Conservation (phyloP, 345 rosid genomes). For the Citrus australasica region DNA sequence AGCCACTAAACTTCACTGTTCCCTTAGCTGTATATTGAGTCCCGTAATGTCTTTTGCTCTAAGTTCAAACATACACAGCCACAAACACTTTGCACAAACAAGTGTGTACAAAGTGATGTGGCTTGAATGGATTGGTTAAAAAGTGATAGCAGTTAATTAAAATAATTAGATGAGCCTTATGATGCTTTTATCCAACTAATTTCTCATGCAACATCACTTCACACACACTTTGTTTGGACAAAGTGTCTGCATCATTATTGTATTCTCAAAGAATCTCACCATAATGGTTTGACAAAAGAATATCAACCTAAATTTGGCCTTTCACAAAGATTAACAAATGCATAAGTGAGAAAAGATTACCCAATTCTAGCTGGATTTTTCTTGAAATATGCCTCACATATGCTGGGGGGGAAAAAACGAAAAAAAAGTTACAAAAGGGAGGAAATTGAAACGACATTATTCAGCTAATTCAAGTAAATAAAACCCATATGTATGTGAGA, state of each 20-base stretch:
- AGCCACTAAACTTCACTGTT: not conserved
- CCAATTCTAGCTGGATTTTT: conserved; percentile 77
- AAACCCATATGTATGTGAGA: not conserved
- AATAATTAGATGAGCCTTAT: no score
- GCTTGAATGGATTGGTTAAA: no score
- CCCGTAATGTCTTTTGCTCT: not conserved
- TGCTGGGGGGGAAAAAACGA: conserved; percentile 41
- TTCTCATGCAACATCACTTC: no score
- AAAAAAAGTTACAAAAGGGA: conserved; percentile 13
- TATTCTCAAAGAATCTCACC: no score
- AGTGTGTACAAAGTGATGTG: no score
- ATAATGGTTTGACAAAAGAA: not conserved
- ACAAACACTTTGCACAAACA: no score
- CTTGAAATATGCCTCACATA: conserved; percentile 93
- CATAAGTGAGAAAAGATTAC: conserved; percentile 30
- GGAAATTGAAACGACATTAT: not conserved
- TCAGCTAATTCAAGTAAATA: not conserved
- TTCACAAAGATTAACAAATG: not conserved
- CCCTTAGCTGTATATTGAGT: not conserved
- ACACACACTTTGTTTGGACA: no score
- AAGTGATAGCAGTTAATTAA: no score
- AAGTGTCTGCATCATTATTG: no score
- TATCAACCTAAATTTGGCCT: not conserved
- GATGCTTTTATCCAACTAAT: no score
- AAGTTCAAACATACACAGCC: not conserved